A percentile compares a stretch with the other conserved stretches of the same genome.
These are phyloP conservation scores for Arthrobotrys sinensis DNA, from an alignment of 2,329 filamentous ascomycete species.

Conservation along the genomic window DNA sequence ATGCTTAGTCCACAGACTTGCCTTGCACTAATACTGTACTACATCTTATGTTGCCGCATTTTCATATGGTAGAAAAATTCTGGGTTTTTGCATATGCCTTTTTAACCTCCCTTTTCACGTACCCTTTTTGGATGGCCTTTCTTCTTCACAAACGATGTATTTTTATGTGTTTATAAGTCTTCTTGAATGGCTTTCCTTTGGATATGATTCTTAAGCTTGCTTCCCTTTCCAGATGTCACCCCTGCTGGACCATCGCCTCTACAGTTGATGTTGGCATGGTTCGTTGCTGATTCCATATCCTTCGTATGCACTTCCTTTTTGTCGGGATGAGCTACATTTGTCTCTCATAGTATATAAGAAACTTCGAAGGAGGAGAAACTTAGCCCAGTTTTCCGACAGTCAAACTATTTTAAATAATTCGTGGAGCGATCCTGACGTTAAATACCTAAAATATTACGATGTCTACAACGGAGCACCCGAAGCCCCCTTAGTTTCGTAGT, in stretches of 20 bases:
- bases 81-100: slow-evolving; percentile 22
- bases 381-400: too few species aligned
- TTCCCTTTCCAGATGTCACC: background rate
- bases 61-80: slow-evolving; percentile 57
- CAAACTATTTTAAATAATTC: too few species aligned
- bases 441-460: too few species aligned
- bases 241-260: background rate
- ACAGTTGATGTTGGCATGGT: background rate
- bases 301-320: background rate
- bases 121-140: background rate
- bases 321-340: background rate
- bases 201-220: background rate
- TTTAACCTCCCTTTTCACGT: background rate
- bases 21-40: slow-evolving; percentile 39
- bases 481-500: too few species aligned
- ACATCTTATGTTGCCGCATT: slow-evolving; percentile 37
- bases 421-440: too few species aligned
- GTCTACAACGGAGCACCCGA: too few species aligned
- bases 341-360: background rate
- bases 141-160: slow-evolving; percentile 22
- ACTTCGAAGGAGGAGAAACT: too few species aligned
- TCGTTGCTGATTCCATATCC: too few species aligned
- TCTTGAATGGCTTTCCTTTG: background rate
- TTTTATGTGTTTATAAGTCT: slow-evolving; percentile 17
- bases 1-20: slow-evolving; percentile 5